Evolutionary conservation across 1,139 yeast species (phyloP), one percentile per base, ranked within the genome.

Genomic region (Pneumocystis carinii): DNA sequence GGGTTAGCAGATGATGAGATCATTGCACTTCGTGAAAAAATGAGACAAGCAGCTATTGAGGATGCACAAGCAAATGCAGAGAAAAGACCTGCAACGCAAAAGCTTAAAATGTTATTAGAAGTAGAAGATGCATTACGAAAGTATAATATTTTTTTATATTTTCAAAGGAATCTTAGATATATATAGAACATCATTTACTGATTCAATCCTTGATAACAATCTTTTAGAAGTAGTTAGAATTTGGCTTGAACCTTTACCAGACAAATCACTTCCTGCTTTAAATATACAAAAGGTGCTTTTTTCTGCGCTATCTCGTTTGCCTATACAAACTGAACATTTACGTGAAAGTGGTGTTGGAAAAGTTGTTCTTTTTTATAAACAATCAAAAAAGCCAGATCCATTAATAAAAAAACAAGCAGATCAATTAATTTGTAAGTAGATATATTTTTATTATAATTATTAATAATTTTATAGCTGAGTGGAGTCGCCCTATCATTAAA

Each of bases 231-330:
- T 96, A 62, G 92, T 94, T 55, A 81, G 97, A 70, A 85, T 89
- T 73, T 94, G 99, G 99, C 79, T 94, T 66, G 99, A 94, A 74
- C 99, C 99, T 58, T 79, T 94, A 69, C 98, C 98, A 1, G 98
- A 94, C 77, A 96, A 95, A 59, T 89, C 97, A 7, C 79, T 94
- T 76, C 99, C 99, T 15, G 94, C 96, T 0, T 92, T 87, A 75
- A 96, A 90, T 74, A 90, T 94, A 68, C 98, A 94, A 74, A 88
- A 87, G 73, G 92, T 87, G 64, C 77, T 94, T 69, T 87, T 94
- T 69, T 77, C 78, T 29, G 86, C 95, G 42, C 78, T 92, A 66
- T 81, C 82, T 62, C 80, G 83, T 63, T 79, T 94, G 66, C 98
- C 98, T 15, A 90, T 92, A 72, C 90, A 90, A 75, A 90, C 97